Percentiles rank a stretch among this genome's conserved stretches.
Conservation (phyloP, 176 grass and related monocot species). For the Paspalum notatum region DNA sequence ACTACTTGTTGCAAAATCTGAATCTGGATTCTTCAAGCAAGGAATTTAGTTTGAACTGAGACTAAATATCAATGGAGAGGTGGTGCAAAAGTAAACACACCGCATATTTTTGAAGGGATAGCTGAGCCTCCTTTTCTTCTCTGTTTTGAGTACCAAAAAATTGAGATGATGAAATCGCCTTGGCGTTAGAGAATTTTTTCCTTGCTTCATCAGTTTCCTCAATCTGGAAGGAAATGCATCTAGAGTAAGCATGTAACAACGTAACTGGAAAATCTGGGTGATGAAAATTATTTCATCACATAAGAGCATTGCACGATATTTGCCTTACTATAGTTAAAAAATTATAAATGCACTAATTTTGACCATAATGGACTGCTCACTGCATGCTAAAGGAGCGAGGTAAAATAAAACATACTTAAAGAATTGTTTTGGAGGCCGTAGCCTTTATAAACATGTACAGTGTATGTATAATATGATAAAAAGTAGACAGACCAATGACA, state of each 20-base stretch:
- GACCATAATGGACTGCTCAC: not conserved
- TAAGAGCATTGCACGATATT: not conserved
- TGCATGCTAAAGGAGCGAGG: not conserved
- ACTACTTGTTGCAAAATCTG: not conserved
- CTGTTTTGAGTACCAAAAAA: constrained; percentile 69
- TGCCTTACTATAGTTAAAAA: not conserved
- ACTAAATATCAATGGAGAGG: not conserved
- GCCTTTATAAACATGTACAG: not conserved
- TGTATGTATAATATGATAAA: not conserved
- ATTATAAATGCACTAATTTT: not conserved
- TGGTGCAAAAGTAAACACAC: constrained; percentile 40
- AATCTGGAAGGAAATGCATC: constrained; percentile 43
- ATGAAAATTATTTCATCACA: not conserved
- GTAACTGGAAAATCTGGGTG: not conserved
- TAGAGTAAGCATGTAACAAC: not conserved
- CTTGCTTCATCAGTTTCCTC: constrained; percentile 77
- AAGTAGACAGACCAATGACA: not conserved
- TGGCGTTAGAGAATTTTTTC: constrained; percentile 85
- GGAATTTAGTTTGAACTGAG: not conserved
- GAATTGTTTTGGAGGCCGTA: too few species aligned
- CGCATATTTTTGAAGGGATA: constrained; percentile 72
- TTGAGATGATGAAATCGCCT: constrained; percentile 79
- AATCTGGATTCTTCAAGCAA: not conserved
- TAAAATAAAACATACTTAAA: not conserved
- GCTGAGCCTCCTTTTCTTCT: constrained; percentile 64